Percentiles rank a stretch among this genome's conserved stretches.
Conservation (phyloP, 129 eudicot genomes). For the Daucus carota region DH1_v3.0 NC_030381.2:32463501-32464000, state of each 20-base stretch:
- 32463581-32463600: neutral
- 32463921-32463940: too few relatives aligned
- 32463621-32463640: neutral
- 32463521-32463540: neutral
- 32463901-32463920: neutral
- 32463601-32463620: neutral
- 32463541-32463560: neutral
- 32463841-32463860: neutral
- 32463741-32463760: neutral
- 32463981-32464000: too few relatives aligned
- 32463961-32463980: too few relatives aligned
- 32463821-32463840: neutral
- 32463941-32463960: too few relatives aligned
- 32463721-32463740: neutral
- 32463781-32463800: too few relatives aligned
- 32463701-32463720: neutral
- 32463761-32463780: neutral
- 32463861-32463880: neutral
- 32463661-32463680: neutral
- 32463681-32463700: neutral
- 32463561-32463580: neutral
- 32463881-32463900: neutral
- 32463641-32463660: neutral
- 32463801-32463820: too few relatives aligned
- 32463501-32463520: neutral